These are phyloP conservation scores for Dunaliella primolecta DNA, from an alignment of 139 green algal species.

Conservation along the genomic window DNA sequence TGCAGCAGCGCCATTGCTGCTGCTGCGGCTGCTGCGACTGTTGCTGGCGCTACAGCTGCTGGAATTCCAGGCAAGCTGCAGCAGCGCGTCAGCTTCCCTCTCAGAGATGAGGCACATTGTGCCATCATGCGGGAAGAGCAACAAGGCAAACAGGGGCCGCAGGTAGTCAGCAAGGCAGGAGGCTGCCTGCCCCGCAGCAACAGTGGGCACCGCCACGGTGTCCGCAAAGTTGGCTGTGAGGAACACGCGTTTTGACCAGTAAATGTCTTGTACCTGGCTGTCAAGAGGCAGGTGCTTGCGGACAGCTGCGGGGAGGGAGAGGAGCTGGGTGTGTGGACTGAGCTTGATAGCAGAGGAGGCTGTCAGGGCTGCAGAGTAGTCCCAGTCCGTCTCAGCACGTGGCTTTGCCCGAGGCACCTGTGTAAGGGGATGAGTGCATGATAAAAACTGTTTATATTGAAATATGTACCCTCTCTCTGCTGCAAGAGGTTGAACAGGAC, in stretches of 20 bases:
- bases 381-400: constrained; percentile 34
- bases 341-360: not conserved
- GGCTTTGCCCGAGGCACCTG: constrained; percentile 20
- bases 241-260: constrained; percentile 6
- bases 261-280: not conserved
- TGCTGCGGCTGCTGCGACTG: too few relatives aligned
- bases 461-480: not conserved
- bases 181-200: not conserved
- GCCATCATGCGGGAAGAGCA: constrained; percentile 24
- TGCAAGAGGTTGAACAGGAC: not conserved
- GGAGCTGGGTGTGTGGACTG: not conserved
- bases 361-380: not conserved
- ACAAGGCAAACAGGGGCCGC: constrained; percentile 28
- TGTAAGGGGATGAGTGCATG: not conserved
- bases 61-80: not conserved
- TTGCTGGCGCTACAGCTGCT: not conserved
- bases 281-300: not conserved
- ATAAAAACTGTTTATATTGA: not conserved
- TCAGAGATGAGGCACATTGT: constrained; percentile 52
- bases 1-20: too few relatives aligned
- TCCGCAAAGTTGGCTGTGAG: constrained; percentile 41
- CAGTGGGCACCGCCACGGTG: not conserved
- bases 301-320: not conserved
- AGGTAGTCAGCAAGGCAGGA: constrained; percentile 36
- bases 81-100: constrained; percentile 46